Percentiles rank a stretch among this genome's conserved stretches.
phyloP scores from a whole-genome alignment of 768 basidiomycete species.

The Sistotremastrum niveocremeum region DNA sequence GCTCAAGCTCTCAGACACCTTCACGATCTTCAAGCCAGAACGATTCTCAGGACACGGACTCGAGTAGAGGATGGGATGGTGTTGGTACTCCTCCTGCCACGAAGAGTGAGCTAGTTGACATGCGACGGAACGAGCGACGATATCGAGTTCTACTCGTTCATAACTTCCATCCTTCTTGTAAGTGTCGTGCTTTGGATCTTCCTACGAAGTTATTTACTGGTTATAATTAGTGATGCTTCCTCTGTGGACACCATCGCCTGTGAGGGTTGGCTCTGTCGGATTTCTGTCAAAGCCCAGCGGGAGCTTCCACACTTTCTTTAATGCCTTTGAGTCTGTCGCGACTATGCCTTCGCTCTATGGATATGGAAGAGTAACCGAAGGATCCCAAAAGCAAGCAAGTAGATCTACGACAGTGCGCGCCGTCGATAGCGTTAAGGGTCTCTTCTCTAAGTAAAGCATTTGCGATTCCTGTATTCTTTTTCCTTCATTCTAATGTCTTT shows the following conservation, averaged over 20 bases:
- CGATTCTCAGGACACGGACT: no score
- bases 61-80: conserved; percentile 15
- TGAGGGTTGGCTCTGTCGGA: conserved; percentile 61
- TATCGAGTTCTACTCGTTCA: conserved; percentile 58
- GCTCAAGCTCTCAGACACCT: no score
- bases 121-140: conserved; percentile 44
- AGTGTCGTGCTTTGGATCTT: conserved; percentile 41
- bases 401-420: conserved; percentile 46
- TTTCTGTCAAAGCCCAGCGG: conserved; percentile 59
- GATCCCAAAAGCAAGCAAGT: conserved; percentile 39
- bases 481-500: not conserved
- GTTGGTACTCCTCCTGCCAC: conserved; percentile 21
- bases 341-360: conserved; percentile 46
- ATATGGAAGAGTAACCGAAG: conserved; percentile 43
- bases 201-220: conserved; percentile 29
- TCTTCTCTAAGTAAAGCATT: conserved; percentile 22
- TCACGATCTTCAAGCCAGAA: no score
- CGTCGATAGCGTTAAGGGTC: conserved; percentile 38
- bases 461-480: conserved; percentile 24
- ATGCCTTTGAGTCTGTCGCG: conserved; percentile 43
- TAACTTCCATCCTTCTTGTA: conserved; percentile 54
- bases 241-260: conserved; percentile 53
- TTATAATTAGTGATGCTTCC: conserved; percentile 40
- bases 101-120: conserved; percentile 23
- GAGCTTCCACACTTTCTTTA: conserved; percentile 57